Conservation (phyloP, 805 yeast species). For the Candida easanensis region DNA sequence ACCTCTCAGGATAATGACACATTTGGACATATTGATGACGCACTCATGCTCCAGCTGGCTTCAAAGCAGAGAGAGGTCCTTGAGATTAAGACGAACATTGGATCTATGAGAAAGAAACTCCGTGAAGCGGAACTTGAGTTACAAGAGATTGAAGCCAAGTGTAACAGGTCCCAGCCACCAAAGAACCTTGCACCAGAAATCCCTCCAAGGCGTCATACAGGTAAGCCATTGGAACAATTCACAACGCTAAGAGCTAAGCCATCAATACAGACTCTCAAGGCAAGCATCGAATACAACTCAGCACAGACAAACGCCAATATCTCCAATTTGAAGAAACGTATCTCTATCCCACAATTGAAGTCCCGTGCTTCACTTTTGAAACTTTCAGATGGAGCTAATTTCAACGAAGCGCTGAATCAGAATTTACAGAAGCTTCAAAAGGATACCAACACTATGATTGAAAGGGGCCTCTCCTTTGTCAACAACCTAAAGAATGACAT, state of each 20-base stretch:
- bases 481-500: slow-evolving; percentile 30
- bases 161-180: slow-evolving; percentile 21
- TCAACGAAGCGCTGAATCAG: slow-evolving; percentile 13
- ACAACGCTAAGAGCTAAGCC: slow-evolving; percentile 12
- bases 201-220: slow-evolving; percentile 10
- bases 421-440: slow-evolving; percentile 24
- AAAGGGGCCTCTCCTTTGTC: slow-evolving; percentile 21
- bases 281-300: slow-evolving; percentile 4
- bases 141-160: slow-evolving; percentile 31
- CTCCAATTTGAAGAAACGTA: slow-evolving; percentile 20
- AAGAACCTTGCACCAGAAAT: slow-evolving; percentile 1
- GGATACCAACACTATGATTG: slow-evolving; percentile 23
- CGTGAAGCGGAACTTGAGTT: slow-evolving; percentile 38
- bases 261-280: slow-evolving; percentile 15
- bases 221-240: slow-evolving; percentile 4
- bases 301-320: slow-evolving; percentile 17
- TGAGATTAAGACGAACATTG: slow-evolving; percentile 44
- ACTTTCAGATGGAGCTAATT: slow-evolving; percentile 6
- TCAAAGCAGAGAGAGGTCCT: slow-evolving; percentile 51
- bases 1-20: background rate
- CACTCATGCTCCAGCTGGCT: slow-evolving; percentile 40
- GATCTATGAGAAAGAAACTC: slow-evolving; percentile 35
- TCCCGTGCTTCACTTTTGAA: slow-evolving; percentile 8
- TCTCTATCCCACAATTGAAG: slow-evolving; percentile 22
- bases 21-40: slow-evolving; percentile 12